Evolutionary conservation across 2,329 filamentous ascomycete genomes (phyloP).

Genomic region (Penicillium sp.): DNA sequence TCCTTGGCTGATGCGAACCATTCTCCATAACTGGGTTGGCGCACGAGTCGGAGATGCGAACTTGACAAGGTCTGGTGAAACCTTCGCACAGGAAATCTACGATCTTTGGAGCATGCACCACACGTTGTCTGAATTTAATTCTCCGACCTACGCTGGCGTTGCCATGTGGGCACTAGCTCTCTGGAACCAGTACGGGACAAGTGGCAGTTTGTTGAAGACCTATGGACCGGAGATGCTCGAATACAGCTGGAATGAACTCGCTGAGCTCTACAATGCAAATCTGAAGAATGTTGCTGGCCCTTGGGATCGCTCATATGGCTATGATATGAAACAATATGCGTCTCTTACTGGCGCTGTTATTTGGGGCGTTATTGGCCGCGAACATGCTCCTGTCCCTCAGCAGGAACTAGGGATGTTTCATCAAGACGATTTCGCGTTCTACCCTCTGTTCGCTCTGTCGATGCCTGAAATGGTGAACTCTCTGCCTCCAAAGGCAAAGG

Average conservation of each 20-base stretch:
- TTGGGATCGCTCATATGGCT: constrained; percentile 57
- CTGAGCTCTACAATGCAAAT: constrained; percentile 49
- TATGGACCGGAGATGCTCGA: constrained; percentile 46
- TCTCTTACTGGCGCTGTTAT: constrained; percentile 52
- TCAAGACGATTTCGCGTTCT: constrained; percentile 51
- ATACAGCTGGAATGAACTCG: constrained; percentile 47
- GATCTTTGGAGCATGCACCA: constrained; percentile 48
- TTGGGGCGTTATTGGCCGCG: constrained; percentile 43
- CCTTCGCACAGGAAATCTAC: constrained; percentile 49
- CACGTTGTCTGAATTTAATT: constrained; percentile 56
- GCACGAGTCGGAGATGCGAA: constrained; percentile 47
- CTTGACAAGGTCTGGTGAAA: constrained; percentile 51
- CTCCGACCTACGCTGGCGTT: constrained; percentile 55
- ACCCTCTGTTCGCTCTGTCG: constrained; percentile 47
- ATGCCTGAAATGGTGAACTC: constrained; percentile 14
- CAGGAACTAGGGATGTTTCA: constrained; percentile 51
- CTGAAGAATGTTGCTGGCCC: constrained; percentile 56
- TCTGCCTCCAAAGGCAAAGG: constrained; percentile 44
- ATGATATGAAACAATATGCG: constrained; percentile 56
- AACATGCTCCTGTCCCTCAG: constrained; percentile 15
- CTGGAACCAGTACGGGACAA: constrained; percentile 52
- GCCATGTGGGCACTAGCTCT: constrained; percentile 52
- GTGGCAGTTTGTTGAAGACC: constrained; percentile 46
- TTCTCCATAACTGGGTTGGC: constrained; percentile 53
- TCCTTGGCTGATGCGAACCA: constrained; percentile 55